Conservation (phyloP, 176 grass and related monocot genomes). For the Cocos nucifera region DNA sequence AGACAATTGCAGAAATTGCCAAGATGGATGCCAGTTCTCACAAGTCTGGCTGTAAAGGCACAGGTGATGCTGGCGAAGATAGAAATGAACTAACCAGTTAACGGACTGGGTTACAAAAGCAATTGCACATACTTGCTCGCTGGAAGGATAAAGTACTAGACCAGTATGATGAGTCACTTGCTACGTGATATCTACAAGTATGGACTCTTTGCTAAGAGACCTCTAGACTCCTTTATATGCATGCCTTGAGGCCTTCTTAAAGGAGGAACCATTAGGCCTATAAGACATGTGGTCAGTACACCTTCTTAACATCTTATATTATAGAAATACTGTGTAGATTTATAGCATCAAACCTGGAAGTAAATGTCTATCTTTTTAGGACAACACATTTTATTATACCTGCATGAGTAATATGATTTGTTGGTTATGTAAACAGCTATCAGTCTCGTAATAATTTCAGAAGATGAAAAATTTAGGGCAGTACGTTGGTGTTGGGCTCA, state of each 20-base stretch:
- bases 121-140: slow-evolving; percentile 49
- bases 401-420: too few relatives aligned
- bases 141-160: slow-evolving; percentile 53
- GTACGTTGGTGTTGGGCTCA: too few relatives aligned
- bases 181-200: slow-evolving; percentile 79
- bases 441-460: too few relatives aligned
- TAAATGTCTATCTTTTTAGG: too few relatives aligned
- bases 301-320: not conserved
- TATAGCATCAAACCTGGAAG: too few relatives aligned
- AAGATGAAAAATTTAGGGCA: too few relatives aligned
- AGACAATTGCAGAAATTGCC: slow-evolving; percentile 7
- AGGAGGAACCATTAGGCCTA: slow-evolving; percentile 76
- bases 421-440: too few relatives aligned
- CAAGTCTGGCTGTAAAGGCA: slow-evolving; percentile 22
- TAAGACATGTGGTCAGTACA: slow-evolving; percentile 85
- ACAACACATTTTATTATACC: too few relatives aligned
- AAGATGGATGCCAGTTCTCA: not conserved
- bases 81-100: slow-evolving; percentile 54
- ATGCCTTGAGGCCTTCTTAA: slow-evolving; percentile 83
- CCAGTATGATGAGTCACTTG: slow-evolving; percentile 43
- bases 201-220: slow-evolving; percentile 45
- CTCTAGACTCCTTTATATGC: slow-evolving; percentile 59
- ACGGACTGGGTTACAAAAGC: slow-evolving; percentile 27
- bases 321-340: too few relatives aligned
- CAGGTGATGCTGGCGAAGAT: slow-evolving; percentile 26